Conservation (phyloP, 208 protist genomes). For the Crithidia bombi region DNA sequence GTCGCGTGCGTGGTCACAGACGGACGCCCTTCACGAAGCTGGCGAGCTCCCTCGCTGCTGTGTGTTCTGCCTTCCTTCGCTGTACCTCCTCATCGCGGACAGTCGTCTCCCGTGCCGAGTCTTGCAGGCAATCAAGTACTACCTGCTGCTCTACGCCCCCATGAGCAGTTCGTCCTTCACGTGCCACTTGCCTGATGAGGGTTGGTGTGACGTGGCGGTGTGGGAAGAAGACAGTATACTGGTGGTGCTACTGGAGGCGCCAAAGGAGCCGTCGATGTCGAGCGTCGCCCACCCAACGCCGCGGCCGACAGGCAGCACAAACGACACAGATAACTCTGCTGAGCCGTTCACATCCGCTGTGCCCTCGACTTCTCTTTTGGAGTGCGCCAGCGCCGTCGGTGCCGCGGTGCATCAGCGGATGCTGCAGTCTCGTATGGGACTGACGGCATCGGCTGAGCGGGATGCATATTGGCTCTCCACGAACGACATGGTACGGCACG, state of each 20-base stretch:
- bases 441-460: constrained; percentile 1
- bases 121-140: constrained; percentile 24
- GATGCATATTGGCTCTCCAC: constrained; percentile 26
- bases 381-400: constrained; percentile 21
- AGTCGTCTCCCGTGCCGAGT: constrained; percentile 11
- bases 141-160: constrained; percentile 32
- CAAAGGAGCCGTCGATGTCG: too few species aligned
- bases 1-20: not conserved
- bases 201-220: constrained; percentile 23
- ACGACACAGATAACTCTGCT: not conserved
- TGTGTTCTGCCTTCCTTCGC: constrained; percentile 17
- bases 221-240: constrained; percentile 21
- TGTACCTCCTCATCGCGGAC: constrained; percentile 23
- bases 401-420: constrained; percentile 9
- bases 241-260: constrained; percentile 22
- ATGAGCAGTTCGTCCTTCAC: constrained; percentile 24
- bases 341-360: too few species aligned
- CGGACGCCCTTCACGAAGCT: not conserved
- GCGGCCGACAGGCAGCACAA: not conserved
- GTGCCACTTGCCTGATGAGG: constrained; percentile 22
- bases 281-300: not conserved
- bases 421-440: not conserved
- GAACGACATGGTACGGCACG: not conserved
- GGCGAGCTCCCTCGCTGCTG: constrained; percentile 7
- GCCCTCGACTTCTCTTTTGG: constrained; percentile 10